Evolutionary conservation across 2,329 filamentous ascomycete species (phyloP), one percentile per base, ranked within the genome.

Genomic region (Colletotrichum scovillei): DNA sequence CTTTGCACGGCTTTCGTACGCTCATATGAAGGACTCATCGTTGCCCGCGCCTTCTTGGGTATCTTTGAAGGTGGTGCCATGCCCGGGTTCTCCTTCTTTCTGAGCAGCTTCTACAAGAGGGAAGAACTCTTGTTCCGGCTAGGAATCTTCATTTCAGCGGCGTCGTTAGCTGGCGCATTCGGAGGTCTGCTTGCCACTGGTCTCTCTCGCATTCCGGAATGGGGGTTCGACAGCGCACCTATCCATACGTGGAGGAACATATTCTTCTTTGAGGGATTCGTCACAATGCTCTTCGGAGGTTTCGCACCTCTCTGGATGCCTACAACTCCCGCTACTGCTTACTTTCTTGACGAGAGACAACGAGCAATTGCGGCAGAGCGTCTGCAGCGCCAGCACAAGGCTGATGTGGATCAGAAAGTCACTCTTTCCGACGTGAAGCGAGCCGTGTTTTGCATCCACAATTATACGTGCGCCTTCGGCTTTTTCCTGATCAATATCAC

Each of bases 401-500:
- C 83, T 9, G 79, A 82, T 30, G 76, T 86, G 12, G 80, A 85
- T 63, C 86, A 88, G 78, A 82, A 84, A 63, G 86, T 90, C 12
- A 82, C 84, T 63, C 70, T 81, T 67, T 79, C 80, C n/a, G 86
- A 91, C 75, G 76, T 91, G 57, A 87, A 86, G 80, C 80, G 83
- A 35, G 87, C 88, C 4, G 77, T 91, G 22, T 76, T 86, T 63
- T 89, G 88, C 80, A 85, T 91, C 77, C 89, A 90, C 80, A 91
- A 89, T 81, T 88, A 88, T 77, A 87, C 89, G 53, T 91, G 88
- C 78, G 88, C 88, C 1, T 77, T 86, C 5, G 88, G 88, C 7
- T 91, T 90, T 83, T 89, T 91, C 81, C 82, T 86, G 76, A 88
- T 90, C 82, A 91, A 91, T 80, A 87, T 91, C 76, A 90, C 88